These are phyloP conservation scores for Rheum nobile DNA, from an alignment of 148 eudicot species.

Conservation along the genomic window DNA sequence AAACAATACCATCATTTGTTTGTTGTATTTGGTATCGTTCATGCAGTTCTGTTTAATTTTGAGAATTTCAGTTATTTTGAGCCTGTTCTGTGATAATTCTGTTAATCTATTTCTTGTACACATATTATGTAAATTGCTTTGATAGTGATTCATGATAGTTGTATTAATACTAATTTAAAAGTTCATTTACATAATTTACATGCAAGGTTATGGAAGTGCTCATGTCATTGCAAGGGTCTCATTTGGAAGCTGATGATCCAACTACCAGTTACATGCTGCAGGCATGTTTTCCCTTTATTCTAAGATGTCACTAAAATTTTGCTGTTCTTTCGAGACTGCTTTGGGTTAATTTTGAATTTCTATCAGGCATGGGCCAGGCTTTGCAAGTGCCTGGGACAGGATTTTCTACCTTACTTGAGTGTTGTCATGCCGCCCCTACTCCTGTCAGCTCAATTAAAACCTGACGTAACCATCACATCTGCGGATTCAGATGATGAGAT, in stretches of 20 bases:
- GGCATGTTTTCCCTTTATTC: slow-evolving; percentile 23
- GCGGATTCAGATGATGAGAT: slow-evolving; percentile 81
- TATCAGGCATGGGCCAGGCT: slow-evolving; percentile 96
- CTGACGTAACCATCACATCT: slow-evolving; percentile 89
- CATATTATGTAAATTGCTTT: neutral
- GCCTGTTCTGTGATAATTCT: neutral
- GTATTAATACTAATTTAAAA: neutral
- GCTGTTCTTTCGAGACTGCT: slow-evolving; percentile 7
- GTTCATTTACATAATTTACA: neutral
- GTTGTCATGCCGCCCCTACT: slow-evolving; percentile 94
- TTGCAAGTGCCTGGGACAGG: slow-evolving; percentile 98
- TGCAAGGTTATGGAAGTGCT: slow-evolving; percentile 95
- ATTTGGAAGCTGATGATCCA: slow-evolving; percentile 93
- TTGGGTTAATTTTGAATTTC: neutral
- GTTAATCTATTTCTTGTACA: neutral
- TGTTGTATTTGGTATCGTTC: too few species aligned
- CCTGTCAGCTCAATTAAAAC: slow-evolving; percentile 91
- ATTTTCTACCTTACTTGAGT: slow-evolving; percentile 92
- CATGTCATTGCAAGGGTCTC: slow-evolving; percentile 89
- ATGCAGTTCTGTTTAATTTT: too few species aligned
- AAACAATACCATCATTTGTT: too few species aligned
- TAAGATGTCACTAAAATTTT: neutral
- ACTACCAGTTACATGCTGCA: slow-evolving; percentile 95
- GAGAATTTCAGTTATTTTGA: neutral
- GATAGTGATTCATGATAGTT: neutral